phyloP scores from a whole-genome alignment of 2,329 filamentous ascomycete species.

The Ceratocystis cubensis region DNA sequence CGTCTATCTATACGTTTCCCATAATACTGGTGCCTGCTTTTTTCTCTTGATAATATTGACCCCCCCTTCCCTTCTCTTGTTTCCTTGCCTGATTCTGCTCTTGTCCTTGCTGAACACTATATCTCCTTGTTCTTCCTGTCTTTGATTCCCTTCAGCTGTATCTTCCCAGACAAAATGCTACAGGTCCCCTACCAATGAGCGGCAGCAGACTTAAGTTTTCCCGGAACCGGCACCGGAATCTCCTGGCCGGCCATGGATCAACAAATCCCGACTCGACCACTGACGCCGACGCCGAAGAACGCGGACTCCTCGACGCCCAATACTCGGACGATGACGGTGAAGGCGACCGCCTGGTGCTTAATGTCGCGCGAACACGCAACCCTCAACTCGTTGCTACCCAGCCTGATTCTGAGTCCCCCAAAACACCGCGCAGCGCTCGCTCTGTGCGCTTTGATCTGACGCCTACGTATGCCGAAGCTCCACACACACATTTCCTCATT shows the following conservation, averaged over 20 bases:
- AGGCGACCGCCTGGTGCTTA: slow-evolving; percentile 16
- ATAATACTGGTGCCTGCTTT: neutral
- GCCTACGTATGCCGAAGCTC: slow-evolving; percentile 33
- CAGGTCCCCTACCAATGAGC: slow-evolving; percentile 18
- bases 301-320: slow-evolving; percentile 23
- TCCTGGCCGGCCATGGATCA: slow-evolving; percentile 12
- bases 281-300: slow-evolving; percentile 24
- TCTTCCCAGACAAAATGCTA: slow-evolving; percentile 16
- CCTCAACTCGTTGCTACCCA: slow-evolving; percentile 14
- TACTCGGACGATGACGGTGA: slow-evolving; percentile 22
- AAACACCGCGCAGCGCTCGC: slow-evolving; percentile 52
- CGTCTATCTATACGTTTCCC: too few relatives aligned
- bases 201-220: slow-evolving; percentile 21
- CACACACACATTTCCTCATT: slow-evolving; percentile 25
- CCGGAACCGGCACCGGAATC: slow-evolving; percentile 17
- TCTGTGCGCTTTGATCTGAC: slow-evolving; percentile 61
- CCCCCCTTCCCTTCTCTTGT: neutral
- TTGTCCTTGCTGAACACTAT: neutral
- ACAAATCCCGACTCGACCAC: slow-evolving; percentile 11
- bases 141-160: neutral
- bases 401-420: slow-evolving; percentile 22
- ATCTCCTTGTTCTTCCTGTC: neutral
- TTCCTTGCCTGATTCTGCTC: neutral
- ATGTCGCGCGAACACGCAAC: slow-evolving; percentile 17
- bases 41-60: neutral